Evolutionary conservation across 2,329 filamentous ascomycete genomes (phyloP), one percentile per base, ranked within the genome.

Genomic region (Venturia oleaginea): DNA sequence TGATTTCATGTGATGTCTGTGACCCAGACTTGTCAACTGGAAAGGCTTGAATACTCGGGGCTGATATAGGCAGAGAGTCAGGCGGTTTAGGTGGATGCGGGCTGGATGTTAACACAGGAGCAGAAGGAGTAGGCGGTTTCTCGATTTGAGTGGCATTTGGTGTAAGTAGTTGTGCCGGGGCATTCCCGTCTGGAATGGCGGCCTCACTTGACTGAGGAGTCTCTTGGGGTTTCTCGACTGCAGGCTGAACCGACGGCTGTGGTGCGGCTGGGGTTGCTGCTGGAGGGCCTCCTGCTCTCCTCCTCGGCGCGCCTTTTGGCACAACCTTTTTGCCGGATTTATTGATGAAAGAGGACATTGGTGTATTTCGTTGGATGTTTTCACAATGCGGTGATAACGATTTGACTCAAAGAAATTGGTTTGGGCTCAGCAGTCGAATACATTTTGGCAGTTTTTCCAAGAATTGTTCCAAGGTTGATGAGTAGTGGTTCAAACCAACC

Each of bases 261-360:
- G 51, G 46, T 51, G n/a, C 46, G 22, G 22, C 46, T 24, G 46
- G 46, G n/a, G 51, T 7, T 57, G 19, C 46, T 51, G 51, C 17
- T 34, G 51, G 27, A 57, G 51, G 51, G n/a, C 42, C 54, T 38
- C 30, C 55, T 24, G 34, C 54, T 7, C 63, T 34, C n/a, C 63
- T 34, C 11, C 63, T 32, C 13, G 43, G 51, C 8, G 63, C 37
- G n/a, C 51, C 63, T 27, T 64, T 64, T 22, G 63, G 63, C 34
- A 34, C 63, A 61, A 64, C 51, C 55, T 64, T 64, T 40, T 61
- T 59, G 63, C 63, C 63, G 27, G 61, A 48, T 55, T 64, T 64
- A 38, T 64, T 64, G 63, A 64, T 64, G 42, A 64, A 64, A 40
- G 63, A 64, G 24, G 63, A 64, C 63, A 64, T 64, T 57, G 62